phyloP scores from a whole-genome alignment of 345 rosid species.

The Syzygium jambos region DNA sequence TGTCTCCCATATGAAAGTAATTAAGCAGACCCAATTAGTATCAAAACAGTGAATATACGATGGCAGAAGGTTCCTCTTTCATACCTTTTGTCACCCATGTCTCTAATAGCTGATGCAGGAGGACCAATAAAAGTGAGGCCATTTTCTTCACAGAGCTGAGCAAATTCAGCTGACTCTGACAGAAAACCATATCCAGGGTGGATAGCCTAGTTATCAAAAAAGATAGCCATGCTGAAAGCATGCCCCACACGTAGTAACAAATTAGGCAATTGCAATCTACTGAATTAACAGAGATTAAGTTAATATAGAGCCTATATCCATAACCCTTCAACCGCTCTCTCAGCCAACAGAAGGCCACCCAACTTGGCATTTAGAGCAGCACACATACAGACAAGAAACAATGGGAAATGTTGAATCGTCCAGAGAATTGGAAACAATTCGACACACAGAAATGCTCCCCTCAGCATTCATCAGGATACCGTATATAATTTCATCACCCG shows the following conservation, averaged over 20 bases:
- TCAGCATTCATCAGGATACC: neutral
- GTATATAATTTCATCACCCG: neutral
- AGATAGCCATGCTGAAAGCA: slow-evolving; percentile 9
- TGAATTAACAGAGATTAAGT: neutral
- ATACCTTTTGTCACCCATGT: slow-evolving; percentile 98
- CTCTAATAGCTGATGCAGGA: slow-evolving; percentile 84
- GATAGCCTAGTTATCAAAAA: slow-evolving; percentile 52
- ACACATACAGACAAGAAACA: neutral
- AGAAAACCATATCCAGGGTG: slow-evolving; percentile 93
- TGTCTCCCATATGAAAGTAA: neutral
- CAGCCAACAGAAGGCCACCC: neutral
- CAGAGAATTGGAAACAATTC: neutral
- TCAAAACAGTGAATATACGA: neutral
- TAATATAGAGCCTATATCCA: neutral
- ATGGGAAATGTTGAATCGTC: neutral
- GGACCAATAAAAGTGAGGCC: slow-evolving; percentile 84
- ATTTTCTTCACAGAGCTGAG: slow-evolving; percentile 72
- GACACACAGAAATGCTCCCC: neutral
- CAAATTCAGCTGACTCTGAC: slow-evolving; percentile 81
- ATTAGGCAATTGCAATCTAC: neutral
- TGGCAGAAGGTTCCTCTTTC: neutral
- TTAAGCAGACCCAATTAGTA: neutral
- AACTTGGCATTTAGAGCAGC: neutral
- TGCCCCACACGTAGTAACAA: neutral
- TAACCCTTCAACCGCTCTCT: neutral